Evolutionary conservation across 2,329 filamentous ascomycete genomes (phyloP), one percentile per base, ranked within the genome.

Genomic region (Sporothrix variecibatus): DNA sequence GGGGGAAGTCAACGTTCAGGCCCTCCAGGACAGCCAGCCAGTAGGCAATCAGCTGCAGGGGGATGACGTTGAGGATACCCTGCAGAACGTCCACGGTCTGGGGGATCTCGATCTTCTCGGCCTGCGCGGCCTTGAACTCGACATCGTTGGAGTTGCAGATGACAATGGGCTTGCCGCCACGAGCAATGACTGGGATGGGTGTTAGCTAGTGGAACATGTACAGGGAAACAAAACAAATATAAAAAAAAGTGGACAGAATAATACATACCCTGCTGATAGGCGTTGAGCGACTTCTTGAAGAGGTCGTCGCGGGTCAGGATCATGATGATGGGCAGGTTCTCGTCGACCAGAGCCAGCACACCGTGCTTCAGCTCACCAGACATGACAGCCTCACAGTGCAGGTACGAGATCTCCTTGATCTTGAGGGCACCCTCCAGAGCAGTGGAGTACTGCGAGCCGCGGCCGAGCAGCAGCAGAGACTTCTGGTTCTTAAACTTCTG

Each of bases 361-460:
- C 96, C 96, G 84, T 99, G 96, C 90, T 99, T 99, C 80, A 99
- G 90, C 86, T 99, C 96, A 85, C 96, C 96, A 77, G 96, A 98
- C 96, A 99, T 99, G 87, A 99, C 96, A 79, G 96, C 96, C 87
- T 99, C 96, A 85, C 96, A 99, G 85, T 99, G 96, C 75, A 99
- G 93, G 85, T 99, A 99, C 23, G 95, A 98, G 80, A 99, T 99
- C 86, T 99, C 96, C 90, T 99, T 99, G 85, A 99, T 99, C 89
- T 99, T 99, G 79, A 99, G 88, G 69, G 96, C 96, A 85, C 94
- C 96, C 87, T 99, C 96, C 28, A 99, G 91, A 73, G 96, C 96
- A 79, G 96, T 99, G 75, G 95, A 95, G 87, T 95, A 97, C 86
- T 99, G 96, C 82, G 94, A 94, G 79, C 96, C 96, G 87, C 96